phyloP scores from a whole-genome alignment of 805 yeast species.

The Candida nitratophila region DNA sequence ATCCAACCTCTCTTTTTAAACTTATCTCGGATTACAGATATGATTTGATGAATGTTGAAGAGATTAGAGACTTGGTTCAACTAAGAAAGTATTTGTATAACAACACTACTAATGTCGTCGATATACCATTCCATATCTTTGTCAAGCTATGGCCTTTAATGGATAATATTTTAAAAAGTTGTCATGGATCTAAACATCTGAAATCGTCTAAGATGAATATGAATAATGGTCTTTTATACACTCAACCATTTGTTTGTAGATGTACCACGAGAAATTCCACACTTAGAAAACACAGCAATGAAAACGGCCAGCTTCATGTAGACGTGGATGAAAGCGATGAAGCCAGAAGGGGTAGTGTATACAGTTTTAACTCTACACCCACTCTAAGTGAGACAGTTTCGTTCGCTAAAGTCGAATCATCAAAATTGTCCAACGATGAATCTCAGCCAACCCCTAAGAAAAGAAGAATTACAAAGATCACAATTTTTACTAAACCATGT shows the following conservation, averaged over 20 bases:
- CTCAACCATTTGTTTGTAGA: conserved; percentile 2
- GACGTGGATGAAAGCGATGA: background rate
- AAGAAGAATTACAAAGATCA: background rate
- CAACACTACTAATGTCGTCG: background rate
- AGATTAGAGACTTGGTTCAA: background rate
- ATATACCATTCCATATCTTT: background rate
- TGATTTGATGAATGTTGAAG: conserved; percentile 1
- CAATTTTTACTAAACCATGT: conserved; percentile 1
- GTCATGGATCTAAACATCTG: conserved; percentile 3
- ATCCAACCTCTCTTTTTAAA: conserved; percentile 1
- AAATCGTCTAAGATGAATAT: background rate
- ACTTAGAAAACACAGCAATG: background rate
- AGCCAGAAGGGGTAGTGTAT: background rate
- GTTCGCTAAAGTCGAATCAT: background rate
- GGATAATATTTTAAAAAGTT: conserved; percentile 1
- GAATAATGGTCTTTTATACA: background rate
- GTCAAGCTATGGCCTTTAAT: conserved; percentile 1
- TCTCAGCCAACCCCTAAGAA: background rate
- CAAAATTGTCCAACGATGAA: background rate
- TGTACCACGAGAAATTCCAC: conserved; percentile 1
- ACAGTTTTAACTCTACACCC: background rate
- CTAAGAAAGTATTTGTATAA: background rate
- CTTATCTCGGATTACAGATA: background rate
- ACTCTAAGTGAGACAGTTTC: background rate
- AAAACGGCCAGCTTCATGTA: background rate